Percentiles rank a stretch among this genome's conserved stretches.
These are phyloP conservation scores for Dendrostoma leiphaemia DNA, from an alignment of 2,329 filamentous ascomycete species.

Conservation along the genomic window DNA sequence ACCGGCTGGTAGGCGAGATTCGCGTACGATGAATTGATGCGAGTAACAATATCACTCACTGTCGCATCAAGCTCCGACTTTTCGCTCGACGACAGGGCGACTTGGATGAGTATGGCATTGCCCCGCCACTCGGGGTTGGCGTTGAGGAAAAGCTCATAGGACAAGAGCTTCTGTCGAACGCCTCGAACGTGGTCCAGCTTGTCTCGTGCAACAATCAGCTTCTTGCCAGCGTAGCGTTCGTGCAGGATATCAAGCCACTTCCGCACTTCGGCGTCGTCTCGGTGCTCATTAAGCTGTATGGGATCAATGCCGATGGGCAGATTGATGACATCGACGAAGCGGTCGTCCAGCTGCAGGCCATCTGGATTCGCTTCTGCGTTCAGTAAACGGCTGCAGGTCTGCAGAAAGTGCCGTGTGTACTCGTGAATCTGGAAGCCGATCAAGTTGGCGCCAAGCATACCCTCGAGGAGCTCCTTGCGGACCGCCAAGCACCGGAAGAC, in stretches of 20 bases:
- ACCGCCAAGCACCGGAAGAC: conserved; percentile 90
- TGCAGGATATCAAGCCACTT: conserved; percentile 78
- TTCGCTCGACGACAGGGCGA: conserved; percentile 86
- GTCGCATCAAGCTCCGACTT: conserved; percentile 84
- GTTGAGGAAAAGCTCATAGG: conserved; percentile 91
- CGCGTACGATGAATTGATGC: conserved; percentile 88
- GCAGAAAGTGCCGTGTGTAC: conserved; percentile 90
- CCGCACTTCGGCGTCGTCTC: conserved; percentile 69
- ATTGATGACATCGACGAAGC: conserved; percentile 85
- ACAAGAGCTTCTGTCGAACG: conserved; percentile 87
- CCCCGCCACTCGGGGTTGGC: conserved; percentile 89
- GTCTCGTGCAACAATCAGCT: conserved; percentile 87
- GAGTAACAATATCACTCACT: conserved; percentile 89
- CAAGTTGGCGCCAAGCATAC: conserved; percentile 89
- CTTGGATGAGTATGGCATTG: conserved; percentile 87
- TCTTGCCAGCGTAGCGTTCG: conserved; percentile 83
- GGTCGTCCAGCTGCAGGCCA: conserved; percentile 86
- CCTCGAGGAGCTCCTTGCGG: conserved; percentile 82
- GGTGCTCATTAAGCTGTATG: conserved; percentile 67
- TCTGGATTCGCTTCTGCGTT: conserved; percentile 87
- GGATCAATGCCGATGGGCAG: conserved; percentile 92
- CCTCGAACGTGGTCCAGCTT: conserved; percentile 92
- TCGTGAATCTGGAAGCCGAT: conserved; percentile 93
- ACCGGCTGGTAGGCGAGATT: conserved; percentile 90
- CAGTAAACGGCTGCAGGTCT: conserved; percentile 89